Conservation (phyloP, 176 grass and related monocot genomes). For the Oryza coarctata region DNA sequence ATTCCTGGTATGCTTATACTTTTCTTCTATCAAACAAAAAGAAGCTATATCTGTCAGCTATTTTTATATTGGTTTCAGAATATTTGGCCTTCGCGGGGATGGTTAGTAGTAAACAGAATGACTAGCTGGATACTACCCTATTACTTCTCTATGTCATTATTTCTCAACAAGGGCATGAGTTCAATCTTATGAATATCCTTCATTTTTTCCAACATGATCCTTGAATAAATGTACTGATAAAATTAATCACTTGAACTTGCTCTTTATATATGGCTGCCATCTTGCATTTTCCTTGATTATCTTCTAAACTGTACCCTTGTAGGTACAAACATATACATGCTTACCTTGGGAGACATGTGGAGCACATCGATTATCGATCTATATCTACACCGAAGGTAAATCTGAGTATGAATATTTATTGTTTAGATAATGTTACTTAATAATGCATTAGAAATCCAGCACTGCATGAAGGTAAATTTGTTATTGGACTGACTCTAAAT, state of each 20-base stretch:
- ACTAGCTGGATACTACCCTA: background rate
- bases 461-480: background rate
- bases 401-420: background rate
- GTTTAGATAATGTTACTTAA: slow-evolving; percentile 4
- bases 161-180: background rate
- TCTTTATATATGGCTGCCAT: background rate
- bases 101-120: background rate
- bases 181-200: background rate
- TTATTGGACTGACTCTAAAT: background rate
- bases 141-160: background rate
- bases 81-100: background rate
- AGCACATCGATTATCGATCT: slow-evolving; percentile 85
- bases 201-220: background rate
- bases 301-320: slow-evolving; percentile 25
- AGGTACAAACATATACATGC: slow-evolving; percentile 97
- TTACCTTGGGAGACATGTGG: slow-evolving; percentile 90
- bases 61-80: background rate
- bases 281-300: background rate
- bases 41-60: background rate
- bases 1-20: slow-evolving; percentile 62
- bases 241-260: background rate
- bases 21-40: slow-evolving; percentile 2
- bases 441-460: background rate
- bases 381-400: slow-evolving; percentile 92
- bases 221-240: background rate